Evolutionary conservation across 306 rosid species (phyloP).

Genomic region (Cucurbita pepo): DNA sequence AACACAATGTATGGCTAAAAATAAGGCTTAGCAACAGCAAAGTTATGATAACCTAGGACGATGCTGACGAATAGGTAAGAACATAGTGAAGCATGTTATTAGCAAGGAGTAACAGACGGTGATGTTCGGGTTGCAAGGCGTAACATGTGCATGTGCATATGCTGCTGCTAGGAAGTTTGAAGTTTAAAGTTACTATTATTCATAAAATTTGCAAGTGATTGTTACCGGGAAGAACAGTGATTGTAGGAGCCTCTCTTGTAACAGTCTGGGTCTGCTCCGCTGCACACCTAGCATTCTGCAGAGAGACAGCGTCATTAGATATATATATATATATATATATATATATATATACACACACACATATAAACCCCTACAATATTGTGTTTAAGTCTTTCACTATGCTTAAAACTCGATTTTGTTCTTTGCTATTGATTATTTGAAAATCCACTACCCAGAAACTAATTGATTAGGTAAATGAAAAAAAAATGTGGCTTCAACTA

Average conservation of each 20-base stretch:
- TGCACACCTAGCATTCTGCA: conserved; percentile 68
- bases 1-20: background rate
- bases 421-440: background rate
- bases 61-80: background rate
- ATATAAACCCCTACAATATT: background rate
- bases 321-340: no score
- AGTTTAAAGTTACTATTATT: background rate
- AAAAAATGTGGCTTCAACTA: background rate
- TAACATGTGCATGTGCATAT: background rate
- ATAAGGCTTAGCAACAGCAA: background rate
- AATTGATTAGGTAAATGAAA: background rate
- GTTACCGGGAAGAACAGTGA: conserved; percentile 83
- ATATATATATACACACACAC: no score
- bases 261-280: conserved; percentile 93
- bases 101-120: background rate
- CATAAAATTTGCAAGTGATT: conserved; percentile 1
- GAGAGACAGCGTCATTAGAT: background rate
- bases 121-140: background rate
- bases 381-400: background rate
- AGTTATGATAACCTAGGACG: background rate
- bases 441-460: background rate
- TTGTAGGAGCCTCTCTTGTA: conserved; percentile 80
- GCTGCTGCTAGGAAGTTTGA: background rate
- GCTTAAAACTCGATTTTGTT: background rate
- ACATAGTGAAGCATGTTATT: background rate